phyloP scores from a whole-genome alignment of 2,329 filamentous ascomycete species.

The Aspergillus sp. region DNA sequence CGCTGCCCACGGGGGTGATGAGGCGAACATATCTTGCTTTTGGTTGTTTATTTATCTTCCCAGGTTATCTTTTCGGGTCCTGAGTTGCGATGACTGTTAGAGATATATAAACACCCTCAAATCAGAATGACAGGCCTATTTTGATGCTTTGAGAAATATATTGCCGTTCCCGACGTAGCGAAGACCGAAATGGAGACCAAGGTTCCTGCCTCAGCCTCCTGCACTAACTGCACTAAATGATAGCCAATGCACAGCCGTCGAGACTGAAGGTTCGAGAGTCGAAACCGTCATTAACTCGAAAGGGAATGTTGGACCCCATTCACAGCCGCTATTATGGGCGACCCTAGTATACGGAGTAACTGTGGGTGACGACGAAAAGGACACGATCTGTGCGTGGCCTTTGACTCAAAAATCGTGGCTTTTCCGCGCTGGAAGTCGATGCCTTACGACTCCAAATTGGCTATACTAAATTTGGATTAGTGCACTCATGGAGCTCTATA shows the following conservation, averaged over 20 bases:
- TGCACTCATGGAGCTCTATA: background rate
- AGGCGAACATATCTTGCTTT: conserved; percentile 3
- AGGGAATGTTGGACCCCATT: background rate
- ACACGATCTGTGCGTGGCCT: no score
- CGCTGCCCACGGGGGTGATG: background rate
- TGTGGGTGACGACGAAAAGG: no score
- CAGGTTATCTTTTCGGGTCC: background rate
- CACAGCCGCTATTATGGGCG: background rate
- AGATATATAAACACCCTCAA: background rate
- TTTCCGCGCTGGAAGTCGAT: background rate
- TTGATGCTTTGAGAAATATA: background rate
- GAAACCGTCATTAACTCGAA: background rate
- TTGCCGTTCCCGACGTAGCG: background rate
- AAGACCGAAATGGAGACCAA: background rate
- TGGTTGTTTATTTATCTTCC: background rate
- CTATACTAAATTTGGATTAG: background rate
- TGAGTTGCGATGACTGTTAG: background rate
- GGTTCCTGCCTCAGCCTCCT: background rate
- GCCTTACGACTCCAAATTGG: background rate
- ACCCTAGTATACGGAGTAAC: background rate
- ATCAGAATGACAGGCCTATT: background rate
- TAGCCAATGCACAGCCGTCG: background rate
- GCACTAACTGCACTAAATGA: background rate
- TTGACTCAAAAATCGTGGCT: background rate
- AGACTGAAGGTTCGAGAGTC: background rate